These are phyloP conservation scores for Stenocarpella maydis DNA, from an alignment of 2,329 filamentous ascomycete genomes.

Conservation along the genomic window DNA sequence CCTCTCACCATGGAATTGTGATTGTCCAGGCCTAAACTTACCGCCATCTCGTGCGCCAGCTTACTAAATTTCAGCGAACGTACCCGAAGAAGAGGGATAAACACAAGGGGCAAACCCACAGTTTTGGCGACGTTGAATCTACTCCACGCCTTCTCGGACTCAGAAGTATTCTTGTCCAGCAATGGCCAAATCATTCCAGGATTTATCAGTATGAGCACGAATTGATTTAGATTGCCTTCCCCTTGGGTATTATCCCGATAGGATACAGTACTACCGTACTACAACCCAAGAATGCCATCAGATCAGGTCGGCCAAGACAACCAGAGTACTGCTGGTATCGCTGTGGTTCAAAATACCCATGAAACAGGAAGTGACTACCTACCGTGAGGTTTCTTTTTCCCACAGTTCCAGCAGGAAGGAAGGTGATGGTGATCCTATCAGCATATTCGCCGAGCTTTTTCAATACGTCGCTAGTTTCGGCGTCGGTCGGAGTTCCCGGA, in stretches of 20 bases:
- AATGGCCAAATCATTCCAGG: background rate
- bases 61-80: background rate
- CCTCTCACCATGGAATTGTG: rapidly evolving
- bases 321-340: background rate
- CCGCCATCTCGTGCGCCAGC: background rate
- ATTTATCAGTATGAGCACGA: background rate
- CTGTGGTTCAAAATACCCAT: no score
- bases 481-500: background rate
- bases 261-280: background rate
- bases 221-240: no score
- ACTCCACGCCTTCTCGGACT: background rate
- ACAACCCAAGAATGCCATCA: background rate
- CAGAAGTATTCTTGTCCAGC: background rate
- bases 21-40: background rate
- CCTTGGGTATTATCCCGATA: background rate
- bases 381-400: background rate
- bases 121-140: conserved; percentile 2
- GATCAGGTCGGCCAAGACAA: background rate
- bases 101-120: background rate
- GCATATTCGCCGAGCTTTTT: background rate
- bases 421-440: background rate
- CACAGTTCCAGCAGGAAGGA: background rate
- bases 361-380: no score
- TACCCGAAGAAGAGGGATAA: no score
- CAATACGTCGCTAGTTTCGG: background rate